Evolutionary conservation across 2,329 filamentous ascomycete species (phyloP), one percentile per base, ranked within the genome.

Genomic region (Phaeomoniella chlamydospora): DNA sequence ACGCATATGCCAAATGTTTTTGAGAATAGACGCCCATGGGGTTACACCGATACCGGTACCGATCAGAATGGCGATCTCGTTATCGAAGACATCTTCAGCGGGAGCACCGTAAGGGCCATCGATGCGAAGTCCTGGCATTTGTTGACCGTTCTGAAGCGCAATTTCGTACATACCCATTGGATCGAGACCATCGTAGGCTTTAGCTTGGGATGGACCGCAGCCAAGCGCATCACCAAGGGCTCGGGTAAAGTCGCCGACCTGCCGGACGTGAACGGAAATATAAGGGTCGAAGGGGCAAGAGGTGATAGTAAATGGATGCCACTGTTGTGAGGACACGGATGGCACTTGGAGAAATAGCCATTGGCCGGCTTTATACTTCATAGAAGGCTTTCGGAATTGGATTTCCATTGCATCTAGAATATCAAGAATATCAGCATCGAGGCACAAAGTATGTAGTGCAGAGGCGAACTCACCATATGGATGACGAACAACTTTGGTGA

Each of bases 231-330:
- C 84, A 54, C 86, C 90, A n/a, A 98, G 72, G n/a, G 80, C 76
- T 41, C 77, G 76, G 10, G 90, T 98, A 54, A 93, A 98, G 62
- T 98, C 90, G 46, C 90, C 90, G 4, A 96, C 88, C 63, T 96
- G 90, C 34, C 90, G 82, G 39, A 98, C 78, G 58, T 98, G 90
- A 18, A 98, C 73, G 29, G 85, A 94, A 45, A 96, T 76, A 53
- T 96, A 96, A 1, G 84, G 82, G 50, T 98, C 90, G 52, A 85
- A 90, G 4, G 90, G 90, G 60, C 90, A 98, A 6, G 90, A 96
- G 2, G 90, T 98, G 58, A 98, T 96, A 52, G 90, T 98, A 56
- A 96, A 98, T 1, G 90, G 90, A 61, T 98, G 90, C 90, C 90
- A 98, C 64, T 98, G 86, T 53, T 85, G 78, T 49, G 70, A 74